Conservation (phyloP, 208 protist genomes). For the Acanthamoeba lenticulata region DNA sequence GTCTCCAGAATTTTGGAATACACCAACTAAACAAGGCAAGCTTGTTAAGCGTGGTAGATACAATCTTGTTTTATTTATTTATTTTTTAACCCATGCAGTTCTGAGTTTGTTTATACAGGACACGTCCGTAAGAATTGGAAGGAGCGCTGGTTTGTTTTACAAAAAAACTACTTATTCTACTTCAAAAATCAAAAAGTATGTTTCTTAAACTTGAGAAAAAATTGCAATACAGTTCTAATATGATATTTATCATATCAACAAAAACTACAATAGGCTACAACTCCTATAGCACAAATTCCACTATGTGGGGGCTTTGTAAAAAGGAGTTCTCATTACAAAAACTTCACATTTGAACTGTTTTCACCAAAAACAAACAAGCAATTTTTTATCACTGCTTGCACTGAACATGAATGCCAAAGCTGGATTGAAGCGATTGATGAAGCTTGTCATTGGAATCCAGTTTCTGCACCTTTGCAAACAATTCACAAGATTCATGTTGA, state of each 20-base stretch:
- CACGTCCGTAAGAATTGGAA: conserved; percentile 43
- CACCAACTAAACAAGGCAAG: background rate
- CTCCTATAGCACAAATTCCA: background rate
- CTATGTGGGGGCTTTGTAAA: background rate
- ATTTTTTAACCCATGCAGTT: background rate
- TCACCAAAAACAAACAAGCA: background rate
- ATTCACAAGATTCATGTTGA: conserved; percentile 20
- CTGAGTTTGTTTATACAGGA: background rate
- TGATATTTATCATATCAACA: background rate
- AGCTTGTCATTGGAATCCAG: background rate
- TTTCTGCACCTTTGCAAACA: background rate
- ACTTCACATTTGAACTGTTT: conserved; percentile 13
- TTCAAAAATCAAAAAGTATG: conserved; percentile 27
- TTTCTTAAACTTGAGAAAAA: no score
- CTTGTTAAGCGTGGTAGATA: background rate
- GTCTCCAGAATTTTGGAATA: background rate
- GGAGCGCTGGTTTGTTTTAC: conserved; percentile 6
- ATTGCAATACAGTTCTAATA: background rate
- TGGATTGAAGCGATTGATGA: background rate
- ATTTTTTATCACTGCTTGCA: conserved; percentile 3
- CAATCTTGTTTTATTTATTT: background rate
- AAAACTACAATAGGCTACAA: background rate
- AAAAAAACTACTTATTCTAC: conserved; percentile 24
- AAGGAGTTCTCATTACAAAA: background rate
- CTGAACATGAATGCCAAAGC: background rate